phyloP scores from a whole-genome alignment of 1,284 basidiomycete species.

The Trichosporon coremiiforme region DNA sequence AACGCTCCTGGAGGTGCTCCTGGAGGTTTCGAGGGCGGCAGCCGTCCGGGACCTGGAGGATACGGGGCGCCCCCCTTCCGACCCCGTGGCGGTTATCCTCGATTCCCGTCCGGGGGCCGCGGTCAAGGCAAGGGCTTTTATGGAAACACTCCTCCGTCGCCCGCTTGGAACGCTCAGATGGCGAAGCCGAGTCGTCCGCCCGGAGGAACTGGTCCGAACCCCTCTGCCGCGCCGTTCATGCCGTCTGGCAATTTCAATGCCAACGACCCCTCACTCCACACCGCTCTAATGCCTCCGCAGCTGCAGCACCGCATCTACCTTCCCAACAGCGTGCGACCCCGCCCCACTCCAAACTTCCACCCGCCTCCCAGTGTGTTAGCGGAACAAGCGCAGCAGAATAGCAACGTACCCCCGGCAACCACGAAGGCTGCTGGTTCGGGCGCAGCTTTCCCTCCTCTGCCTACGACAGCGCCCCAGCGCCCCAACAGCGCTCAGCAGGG shows the following conservation, averaged over 20 bases:
- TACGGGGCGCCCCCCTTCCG: constrained; percentile 37
- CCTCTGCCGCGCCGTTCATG: constrained; percentile 46
- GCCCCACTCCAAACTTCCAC: constrained; percentile 50
- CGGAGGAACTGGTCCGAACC: constrained; percentile 39
- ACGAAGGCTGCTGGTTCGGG: constrained; percentile 34
- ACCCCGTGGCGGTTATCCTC: constrained; percentile 42
- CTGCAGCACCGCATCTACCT: constrained; percentile 56
- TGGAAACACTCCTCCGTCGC: constrained; percentile 17
- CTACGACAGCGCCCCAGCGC: constrained; percentile 28
- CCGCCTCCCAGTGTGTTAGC: constrained; percentile 48
- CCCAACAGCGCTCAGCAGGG: constrained; percentile 29
- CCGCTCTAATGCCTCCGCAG: constrained; percentile 53
- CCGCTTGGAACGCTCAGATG: constrained; percentile 24
- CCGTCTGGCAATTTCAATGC: constrained; percentile 30
- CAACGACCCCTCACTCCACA: constrained; percentile 43
- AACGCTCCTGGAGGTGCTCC: constrained; percentile 19
- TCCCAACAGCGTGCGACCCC: constrained; percentile 47
- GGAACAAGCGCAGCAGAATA: constrained; percentile 34
- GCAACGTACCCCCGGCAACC: constrained; percentile 28
- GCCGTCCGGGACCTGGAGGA: constrained; percentile 9
- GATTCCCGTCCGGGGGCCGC: constrained; percentile 45
- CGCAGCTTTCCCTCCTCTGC: constrained; percentile 50
- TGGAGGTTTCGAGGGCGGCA: background rate
- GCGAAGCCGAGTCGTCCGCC: constrained; percentile 14
- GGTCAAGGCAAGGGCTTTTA: constrained; percentile 21